Conservation (phyloP, 2,329 filamentous ascomycete genomes). For the Aspergillus clavatus region DNA sequence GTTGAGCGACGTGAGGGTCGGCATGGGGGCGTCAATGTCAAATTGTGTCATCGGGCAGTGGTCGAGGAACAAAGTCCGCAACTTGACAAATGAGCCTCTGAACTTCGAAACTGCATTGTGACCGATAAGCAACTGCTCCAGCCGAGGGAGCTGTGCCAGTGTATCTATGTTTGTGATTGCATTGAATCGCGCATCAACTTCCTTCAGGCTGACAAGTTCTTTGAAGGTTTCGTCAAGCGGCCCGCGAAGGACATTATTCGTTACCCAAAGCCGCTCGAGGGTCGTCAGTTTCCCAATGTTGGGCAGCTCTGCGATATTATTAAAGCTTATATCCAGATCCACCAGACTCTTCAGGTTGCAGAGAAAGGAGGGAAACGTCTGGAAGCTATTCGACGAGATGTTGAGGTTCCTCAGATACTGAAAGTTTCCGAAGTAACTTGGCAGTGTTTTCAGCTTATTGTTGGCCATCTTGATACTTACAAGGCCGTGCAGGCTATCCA, state of each 20-base stretch:
- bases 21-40: constrained; percentile 69
- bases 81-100: constrained; percentile 76
- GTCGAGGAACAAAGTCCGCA: constrained; percentile 82
- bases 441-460: constrained; percentile 76
- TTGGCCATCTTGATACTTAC: constrained; percentile 91
- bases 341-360: constrained; percentile 77
- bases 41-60: constrained; percentile 95
- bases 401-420: constrained; percentile 76
- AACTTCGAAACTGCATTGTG: constrained; percentile 93
- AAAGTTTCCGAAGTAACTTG: constrained; percentile 77
- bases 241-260: constrained; percentile 82
- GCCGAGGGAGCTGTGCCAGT: constrained; percentile 73
- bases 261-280: constrained; percentile 86
- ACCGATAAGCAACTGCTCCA: constrained; percentile 84
- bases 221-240: constrained; percentile 68
- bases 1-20: constrained; percentile 80
- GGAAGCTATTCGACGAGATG: constrained; percentile 87
- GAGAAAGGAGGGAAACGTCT: constrained; percentile 77
- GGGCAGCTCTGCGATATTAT: constrained; percentile 74
- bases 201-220: constrained; percentile 70
- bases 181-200: constrained; percentile 94
- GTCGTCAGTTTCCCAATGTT: constrained; percentile 73
- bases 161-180: constrained; percentile 81
- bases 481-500: constrained; percentile 69
- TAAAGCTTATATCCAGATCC: constrained; percentile 96